Conservation (phyloP, 176 grass and related monocot genomes). For the Miscanthus lutarioriparius region DNA sequence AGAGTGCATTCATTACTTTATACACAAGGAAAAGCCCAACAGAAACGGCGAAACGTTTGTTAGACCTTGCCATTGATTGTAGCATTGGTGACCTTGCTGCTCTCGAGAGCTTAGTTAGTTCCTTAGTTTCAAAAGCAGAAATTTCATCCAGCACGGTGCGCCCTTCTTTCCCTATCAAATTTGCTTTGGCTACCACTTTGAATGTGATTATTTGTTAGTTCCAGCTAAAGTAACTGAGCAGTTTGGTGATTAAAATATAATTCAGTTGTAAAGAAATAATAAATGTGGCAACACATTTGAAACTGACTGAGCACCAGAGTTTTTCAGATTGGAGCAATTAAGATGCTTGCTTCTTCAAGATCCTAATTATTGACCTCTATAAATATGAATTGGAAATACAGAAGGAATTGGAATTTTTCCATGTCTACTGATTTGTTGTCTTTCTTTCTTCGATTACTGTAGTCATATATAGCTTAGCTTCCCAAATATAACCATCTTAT, state of each 20-base stretch:
- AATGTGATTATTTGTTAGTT: neutral
- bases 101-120: conserved; percentile 81
- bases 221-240: conserved; percentile 1
- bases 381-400: neutral
- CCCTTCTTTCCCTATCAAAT: conserved; percentile 26
- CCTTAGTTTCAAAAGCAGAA: conserved; percentile 77
- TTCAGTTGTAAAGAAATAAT: conserved; percentile 18
- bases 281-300: neutral
- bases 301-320: neutral
- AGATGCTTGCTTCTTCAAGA: neutral
- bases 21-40: conserved; percentile 72
- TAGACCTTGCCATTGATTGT: conserved; percentile 63
- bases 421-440: neutral
- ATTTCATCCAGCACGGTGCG: conserved; percentile 78
- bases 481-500: conserved; percentile 9
- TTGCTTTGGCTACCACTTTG: conserved; percentile 22
- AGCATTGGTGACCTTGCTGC: conserved; percentile 90
- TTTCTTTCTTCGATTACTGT: neutral
- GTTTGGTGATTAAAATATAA: neutral
- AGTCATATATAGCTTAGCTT: conserved; percentile 1
- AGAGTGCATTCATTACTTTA: conserved; percentile 87
- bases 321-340: conserved; percentile 18
- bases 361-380: neutral
- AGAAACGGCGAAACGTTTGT: conserved; percentile 87
- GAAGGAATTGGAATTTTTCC: neutral